Percentiles rank a stretch among this genome's conserved stretches.
phyloP scores from a whole-genome alignment of 2,329 filamentous ascomycete genomes.

The Fusarium robinianum region DNA sequence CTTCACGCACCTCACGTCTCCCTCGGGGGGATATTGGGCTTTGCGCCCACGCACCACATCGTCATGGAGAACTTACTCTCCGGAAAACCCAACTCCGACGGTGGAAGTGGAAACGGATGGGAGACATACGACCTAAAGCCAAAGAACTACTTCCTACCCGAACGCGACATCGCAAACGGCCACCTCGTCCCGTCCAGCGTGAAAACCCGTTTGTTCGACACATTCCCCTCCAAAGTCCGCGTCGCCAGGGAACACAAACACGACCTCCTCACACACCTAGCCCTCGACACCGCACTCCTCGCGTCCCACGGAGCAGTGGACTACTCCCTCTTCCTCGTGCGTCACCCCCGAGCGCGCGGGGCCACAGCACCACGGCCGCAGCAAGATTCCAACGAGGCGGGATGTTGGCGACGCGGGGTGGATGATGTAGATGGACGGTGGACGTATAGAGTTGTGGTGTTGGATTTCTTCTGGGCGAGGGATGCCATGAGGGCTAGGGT shows the following conservation, averaged over 20 bases:
- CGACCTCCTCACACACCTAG: slow-evolving; percentile 58
- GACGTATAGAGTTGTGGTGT: slow-evolving; percentile 67
- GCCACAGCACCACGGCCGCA: slow-evolving; percentile 15
- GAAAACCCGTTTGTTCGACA: slow-evolving; percentile 67
- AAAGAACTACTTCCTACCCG: slow-evolving; percentile 74
- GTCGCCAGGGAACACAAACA: slow-evolving; percentile 60
- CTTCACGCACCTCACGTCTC: slow-evolving; percentile 59
- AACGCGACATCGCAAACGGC: slow-evolving; percentile 70
- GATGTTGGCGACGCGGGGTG: slow-evolving; percentile 65
- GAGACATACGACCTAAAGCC: slow-evolving; percentile 78
- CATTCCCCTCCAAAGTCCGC: slow-evolving; percentile 68
- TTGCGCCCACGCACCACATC: slow-evolving; percentile 72
- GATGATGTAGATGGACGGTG: slow-evolving; percentile 65
- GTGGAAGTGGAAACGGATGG: slow-evolving; percentile 53
- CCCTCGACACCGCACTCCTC: slow-evolving; percentile 66
- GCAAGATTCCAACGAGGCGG: too few species aligned
- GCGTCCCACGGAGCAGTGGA: slow-evolving; percentile 69
- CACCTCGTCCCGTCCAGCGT: slow-evolving; percentile 66
- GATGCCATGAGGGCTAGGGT: slow-evolving; percentile 68
- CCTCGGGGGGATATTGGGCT: slow-evolving; percentile 62
- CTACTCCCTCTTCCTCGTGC: slow-evolving; percentile 74
- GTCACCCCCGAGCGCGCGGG: slow-evolving; percentile 39
- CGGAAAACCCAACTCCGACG: slow-evolving; percentile 54
- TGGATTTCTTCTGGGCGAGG: slow-evolving; percentile 82
- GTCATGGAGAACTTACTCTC: slow-evolving; percentile 77